A percentile compares a stretch with the other conserved stretches of the same genome.
Evolutionary conservation across 441 rosid genomes (phyloP).

Genomic region (Populus trichocarpa): DNA sequence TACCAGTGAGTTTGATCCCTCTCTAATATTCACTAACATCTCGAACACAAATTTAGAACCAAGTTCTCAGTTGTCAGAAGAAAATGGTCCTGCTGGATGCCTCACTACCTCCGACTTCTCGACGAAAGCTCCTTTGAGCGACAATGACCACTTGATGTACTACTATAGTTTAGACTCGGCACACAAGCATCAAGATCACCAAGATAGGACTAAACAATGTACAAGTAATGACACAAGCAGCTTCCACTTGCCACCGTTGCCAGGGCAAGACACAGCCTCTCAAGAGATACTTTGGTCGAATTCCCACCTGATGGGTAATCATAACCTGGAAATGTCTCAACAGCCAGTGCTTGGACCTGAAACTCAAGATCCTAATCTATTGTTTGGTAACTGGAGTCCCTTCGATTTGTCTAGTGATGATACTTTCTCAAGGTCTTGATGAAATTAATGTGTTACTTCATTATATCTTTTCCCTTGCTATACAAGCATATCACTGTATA

Average conservation of each 20-base stretch:
- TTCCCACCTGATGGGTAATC: constrained; percentile 30
- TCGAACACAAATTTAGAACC: constrained; percentile 10
- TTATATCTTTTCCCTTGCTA: neutral
- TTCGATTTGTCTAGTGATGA: constrained; percentile 51
- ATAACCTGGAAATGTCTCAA: neutral
- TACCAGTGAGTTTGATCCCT: constrained; percentile 12
- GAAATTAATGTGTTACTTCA: neutral
- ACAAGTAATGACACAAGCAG: constrained; percentile 18
- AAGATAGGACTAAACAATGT: constrained; percentile 18
- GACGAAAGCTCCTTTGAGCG: constrained; percentile 16
- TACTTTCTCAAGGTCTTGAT: constrained; percentile 36
- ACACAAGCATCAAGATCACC: constrained; percentile 21
- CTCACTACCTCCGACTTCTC: constrained; percentile 24
- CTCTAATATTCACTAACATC: constrained; percentile 13
- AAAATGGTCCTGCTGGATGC: constrained; percentile 29
- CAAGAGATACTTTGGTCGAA: constrained; percentile 43
- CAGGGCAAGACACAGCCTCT: constrained; percentile 48
- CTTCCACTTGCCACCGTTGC: constrained; percentile 60
- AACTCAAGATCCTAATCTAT: constrained; percentile 46
- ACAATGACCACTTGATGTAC: constrained; percentile 22
- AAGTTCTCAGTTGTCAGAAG: constrained; percentile 21
- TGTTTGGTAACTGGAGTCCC: constrained; percentile 57
- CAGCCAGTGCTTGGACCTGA: constrained; percentile 33
- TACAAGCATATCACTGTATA: constrained; percentile 2
- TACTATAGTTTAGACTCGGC: constrained; percentile 27